Percentiles rank a stretch among this genome's conserved stretches.
These are phyloP conservation scores for Thraustochytrium sp. DNA, from an alignment of 352 stramenopile species.

Conservation along the genomic window DNA sequence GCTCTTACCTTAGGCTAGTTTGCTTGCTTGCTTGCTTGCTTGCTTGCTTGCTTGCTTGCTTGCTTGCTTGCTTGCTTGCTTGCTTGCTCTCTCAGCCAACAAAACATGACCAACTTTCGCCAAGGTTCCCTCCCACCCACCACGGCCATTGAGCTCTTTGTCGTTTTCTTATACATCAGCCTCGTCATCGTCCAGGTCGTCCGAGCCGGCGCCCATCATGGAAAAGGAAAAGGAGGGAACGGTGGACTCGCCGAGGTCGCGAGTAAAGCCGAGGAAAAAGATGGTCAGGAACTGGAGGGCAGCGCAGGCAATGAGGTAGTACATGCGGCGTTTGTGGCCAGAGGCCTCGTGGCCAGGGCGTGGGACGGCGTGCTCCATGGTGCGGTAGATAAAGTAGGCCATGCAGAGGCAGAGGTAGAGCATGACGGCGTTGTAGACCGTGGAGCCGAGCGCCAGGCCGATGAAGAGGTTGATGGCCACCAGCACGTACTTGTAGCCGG, in stretches of 20 bases:
- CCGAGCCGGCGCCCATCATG: neutral
- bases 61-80: too few relatives aligned
- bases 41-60: too few relatives aligned
- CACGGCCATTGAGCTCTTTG: too few relatives aligned
- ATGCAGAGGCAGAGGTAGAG: constrained; percentile 48
- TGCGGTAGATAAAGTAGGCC: constrained; percentile 41
- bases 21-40: too few relatives aligned
- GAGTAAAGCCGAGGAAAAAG: constrained; percentile 40
- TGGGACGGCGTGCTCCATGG: neutral
- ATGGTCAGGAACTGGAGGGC: constrained; percentile 23
- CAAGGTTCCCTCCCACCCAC: too few relatives aligned
- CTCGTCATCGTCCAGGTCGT: constrained; percentile 12
- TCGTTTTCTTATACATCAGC: constrained; percentile 43
- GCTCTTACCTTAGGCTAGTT: too few relatives aligned
- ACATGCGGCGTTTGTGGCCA: constrained; percentile 22
- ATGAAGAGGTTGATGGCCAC: constrained; percentile 51
- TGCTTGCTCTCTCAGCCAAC: too few relatives aligned
- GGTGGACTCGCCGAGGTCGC: constrained; percentile 13
- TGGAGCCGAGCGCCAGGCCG: constrained; percentile 37
- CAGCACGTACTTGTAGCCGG: constrained; percentile 98
- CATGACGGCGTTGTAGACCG: constrained; percentile 45
- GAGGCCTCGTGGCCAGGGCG: neutral
- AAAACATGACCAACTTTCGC: too few relatives aligned
- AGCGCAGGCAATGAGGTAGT: constrained; percentile 21
- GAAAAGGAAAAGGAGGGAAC: neutral